Percentiles rank a stretch among this genome's conserved stretches.
These are phyloP conservation scores for Prunus persica DNA, from an alignment of 306 rosid species.

Conservation along the genomic window Prunus_persica_NCBIv2 NC_034011.1:2987001-2987500, in stretches of 20 bases:
- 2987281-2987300: background rate
- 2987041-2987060: too few relatives aligned
- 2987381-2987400: slow-evolving; percentile 17
- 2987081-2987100: too few relatives aligned
- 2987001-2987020: too few relatives aligned
- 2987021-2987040: too few relatives aligned
- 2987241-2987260: background rate
- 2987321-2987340: background rate
- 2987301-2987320: background rate
- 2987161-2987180: background rate
- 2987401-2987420: slow-evolving; percentile 19
- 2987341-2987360: slow-evolving; percentile 34
- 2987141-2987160: too few relatives aligned
- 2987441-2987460: slow-evolving; percentile 23
- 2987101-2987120: background rate
- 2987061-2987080: too few relatives aligned
- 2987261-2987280: background rate
- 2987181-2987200: background rate
- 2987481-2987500: background rate
- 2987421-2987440: slow-evolving; percentile 8
- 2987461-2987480: slow-evolving; percentile 15
- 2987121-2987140: background rate
- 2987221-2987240: background rate
- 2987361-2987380: slow-evolving; percentile 50
- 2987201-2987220: background rate